A percentile compares a stretch with the other conserved stretches of the same genome.
Evolutionary conservation across 2,329 filamentous ascomycete species (phyloP).

Genomic region (Cercospora nicotianae): DNA sequence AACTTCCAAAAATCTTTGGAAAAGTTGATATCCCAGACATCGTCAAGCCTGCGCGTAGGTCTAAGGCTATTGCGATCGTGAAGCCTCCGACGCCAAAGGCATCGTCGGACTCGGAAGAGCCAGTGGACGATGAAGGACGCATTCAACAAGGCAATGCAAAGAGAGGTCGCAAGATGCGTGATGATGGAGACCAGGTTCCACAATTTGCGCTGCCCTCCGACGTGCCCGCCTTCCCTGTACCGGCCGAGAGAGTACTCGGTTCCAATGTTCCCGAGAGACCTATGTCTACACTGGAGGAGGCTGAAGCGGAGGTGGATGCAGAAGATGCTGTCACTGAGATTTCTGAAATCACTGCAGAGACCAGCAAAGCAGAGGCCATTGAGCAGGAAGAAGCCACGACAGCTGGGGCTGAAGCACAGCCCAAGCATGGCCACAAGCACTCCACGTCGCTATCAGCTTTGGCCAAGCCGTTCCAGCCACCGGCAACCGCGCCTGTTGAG

Average conservation of each 20-base stretch:
- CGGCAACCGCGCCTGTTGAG: conserved; percentile 25
- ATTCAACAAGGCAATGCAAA: conserved; percentile 65
- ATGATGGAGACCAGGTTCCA: conserved; percentile 71
- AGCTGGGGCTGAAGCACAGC: conserved; percentile 2
- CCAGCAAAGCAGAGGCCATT: conserved; percentile 1
- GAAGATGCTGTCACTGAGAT: conserved; percentile 22
- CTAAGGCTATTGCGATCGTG: conserved; percentile 81
- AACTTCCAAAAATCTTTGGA: conserved; percentile 39
- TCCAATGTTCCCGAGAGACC: conserved; percentile 25
- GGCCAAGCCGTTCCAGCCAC: conserved; percentile 64
- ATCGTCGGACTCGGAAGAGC: conserved; percentile 34
- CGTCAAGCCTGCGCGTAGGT: conserved; percentile 66
- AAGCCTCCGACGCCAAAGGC: conserved; percentile 42
- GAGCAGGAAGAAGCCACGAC: conserved; percentile 10
- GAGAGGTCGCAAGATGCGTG: conserved; percentile 67
- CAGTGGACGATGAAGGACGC: conserved; percentile 62
- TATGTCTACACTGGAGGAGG: conserved; percentile 21
- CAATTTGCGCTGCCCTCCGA: conserved; percentile 62
- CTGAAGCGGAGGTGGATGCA: conserved; percentile 11
- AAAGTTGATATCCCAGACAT: conserved; percentile 63
- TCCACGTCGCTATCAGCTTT: conserved; percentile 65
- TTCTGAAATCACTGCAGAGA: conserved; percentile 21
- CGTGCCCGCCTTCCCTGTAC: conserved; percentile 32
- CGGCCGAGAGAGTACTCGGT: conserved; percentile 27
- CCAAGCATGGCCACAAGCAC: conserved; percentile 25